phyloP scores from a whole-genome alignment of 345 rosid species.

The Ceriops decandra region DNA sequence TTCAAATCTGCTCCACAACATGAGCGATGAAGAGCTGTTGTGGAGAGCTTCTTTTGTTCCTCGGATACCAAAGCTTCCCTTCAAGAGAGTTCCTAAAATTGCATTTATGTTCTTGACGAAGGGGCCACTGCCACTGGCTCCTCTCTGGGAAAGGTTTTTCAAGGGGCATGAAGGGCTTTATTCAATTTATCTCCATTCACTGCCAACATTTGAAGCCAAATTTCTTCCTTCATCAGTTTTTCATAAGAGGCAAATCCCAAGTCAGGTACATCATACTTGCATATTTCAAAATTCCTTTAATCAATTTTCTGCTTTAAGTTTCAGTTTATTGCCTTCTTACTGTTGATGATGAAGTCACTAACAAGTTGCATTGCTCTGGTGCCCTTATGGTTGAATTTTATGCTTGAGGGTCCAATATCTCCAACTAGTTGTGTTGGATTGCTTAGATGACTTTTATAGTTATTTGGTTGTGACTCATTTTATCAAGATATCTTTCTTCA shows the following conservation, averaged over 20 bases:
- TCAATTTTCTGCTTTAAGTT: background rate
- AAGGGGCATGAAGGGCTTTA: slow-evolving; percentile 70
- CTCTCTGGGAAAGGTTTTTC: slow-evolving; percentile 91
- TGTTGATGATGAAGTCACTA: background rate
- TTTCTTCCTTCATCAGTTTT: slow-evolving; percentile 62
- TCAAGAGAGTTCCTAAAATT: slow-evolving; percentile 70
- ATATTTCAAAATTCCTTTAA: background rate
- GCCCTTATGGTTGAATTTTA: background rate
- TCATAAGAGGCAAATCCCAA: slow-evolving; percentile 72
- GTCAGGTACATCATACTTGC: slow-evolving; percentile 49
- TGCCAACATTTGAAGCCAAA: slow-evolving; percentile 59
- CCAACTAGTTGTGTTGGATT: background rate
- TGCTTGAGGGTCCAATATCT: background rate
- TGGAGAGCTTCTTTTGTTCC: slow-evolving; percentile 92
- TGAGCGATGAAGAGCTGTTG: slow-evolving; percentile 71
- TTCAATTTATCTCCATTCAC: slow-evolving; percentile 77
- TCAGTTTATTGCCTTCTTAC: background rate
- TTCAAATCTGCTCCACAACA: slow-evolving; percentile 50
- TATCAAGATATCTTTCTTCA: background rate
- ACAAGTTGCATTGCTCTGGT: background rate
- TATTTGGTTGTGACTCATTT: background rate
- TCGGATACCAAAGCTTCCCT: slow-evolving; percentile 58
- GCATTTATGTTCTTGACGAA: slow-evolving; percentile 95
- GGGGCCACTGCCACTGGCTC: slow-evolving; percentile 85
- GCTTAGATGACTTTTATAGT: background rate